Evolutionary conservation across 1,284 basidiomycete species (phyloP).

Genomic region (Ganoderma sinense): DNA sequence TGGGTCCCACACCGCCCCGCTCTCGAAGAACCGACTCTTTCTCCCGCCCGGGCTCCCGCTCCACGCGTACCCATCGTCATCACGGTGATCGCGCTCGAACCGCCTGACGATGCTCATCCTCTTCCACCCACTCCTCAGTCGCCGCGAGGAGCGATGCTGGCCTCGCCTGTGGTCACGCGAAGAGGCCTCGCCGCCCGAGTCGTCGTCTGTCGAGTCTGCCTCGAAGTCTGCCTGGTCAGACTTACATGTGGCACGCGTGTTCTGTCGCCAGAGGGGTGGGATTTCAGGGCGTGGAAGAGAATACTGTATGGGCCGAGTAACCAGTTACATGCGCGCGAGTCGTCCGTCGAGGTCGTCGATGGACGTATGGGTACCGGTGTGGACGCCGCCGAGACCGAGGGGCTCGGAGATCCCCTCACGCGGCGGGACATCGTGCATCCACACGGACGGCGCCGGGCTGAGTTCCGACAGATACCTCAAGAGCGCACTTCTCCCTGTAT

Average conservation of each 20-base stretch:
- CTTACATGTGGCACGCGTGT: slow-evolving; percentile 69
- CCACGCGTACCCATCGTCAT: slow-evolving; percentile 29
- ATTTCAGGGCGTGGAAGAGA: too few relatives aligned
- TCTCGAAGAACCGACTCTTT: slow-evolving; percentile 68
- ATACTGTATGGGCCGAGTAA: too few relatives aligned
- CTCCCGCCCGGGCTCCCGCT: too few relatives aligned
- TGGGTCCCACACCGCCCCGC: slow-evolving; percentile 50
- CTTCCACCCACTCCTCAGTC: slow-evolving; percentile 44
- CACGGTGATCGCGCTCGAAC: slow-evolving; percentile 34
- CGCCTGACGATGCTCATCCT: slow-evolving; percentile 74
- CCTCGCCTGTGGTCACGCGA: slow-evolving; percentile 43
- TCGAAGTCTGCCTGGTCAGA: slow-evolving; percentile 51
- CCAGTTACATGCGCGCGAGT: slow-evolving; percentile 68
- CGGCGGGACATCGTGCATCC: slow-evolving; percentile 88
- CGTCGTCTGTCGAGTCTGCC: slow-evolving; percentile 46
- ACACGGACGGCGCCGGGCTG: slow-evolving; percentile 86
- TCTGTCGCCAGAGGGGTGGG: slow-evolving; percentile 46
- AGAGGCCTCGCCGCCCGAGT: slow-evolving; percentile 51
- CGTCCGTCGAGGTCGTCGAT: slow-evolving; percentile 70
- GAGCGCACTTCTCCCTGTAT: background rate
- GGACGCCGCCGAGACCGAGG: slow-evolving; percentile 58
- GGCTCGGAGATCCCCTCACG: slow-evolving; percentile 69
- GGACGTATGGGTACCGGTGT: slow-evolving; percentile 51
- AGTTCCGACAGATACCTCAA: slow-evolving; percentile 84
- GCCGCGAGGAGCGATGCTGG: slow-evolving; percentile 33